Evolutionary conservation across 139 green algal species (phyloP), one percentile per base, ranked within the genome.

Genomic region (Zygnema circumcarinatum): DNA sequence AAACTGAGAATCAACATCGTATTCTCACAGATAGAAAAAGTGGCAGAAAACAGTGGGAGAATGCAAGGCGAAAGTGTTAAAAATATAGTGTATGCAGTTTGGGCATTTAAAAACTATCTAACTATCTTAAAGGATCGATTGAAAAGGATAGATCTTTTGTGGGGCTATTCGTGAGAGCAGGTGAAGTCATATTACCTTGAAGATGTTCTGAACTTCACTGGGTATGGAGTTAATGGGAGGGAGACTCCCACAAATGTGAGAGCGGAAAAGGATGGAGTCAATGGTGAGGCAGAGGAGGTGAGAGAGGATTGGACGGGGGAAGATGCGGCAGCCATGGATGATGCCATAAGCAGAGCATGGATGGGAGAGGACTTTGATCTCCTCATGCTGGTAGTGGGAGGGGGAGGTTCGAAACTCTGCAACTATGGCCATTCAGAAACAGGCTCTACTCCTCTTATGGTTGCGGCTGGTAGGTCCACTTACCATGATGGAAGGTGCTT

Each of bases 381-480:
- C 3, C 38, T 89, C 0, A 85, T 89, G 67, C 78, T 88, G 73
- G 21, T 92, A 21, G 52, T 83, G 29, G 79, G 33, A 22, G 72
- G 25, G 1, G 75, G 20, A 22, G 75, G 36, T 32, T 16, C 21
- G 2, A 32, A 31, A n/a, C 39, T 82, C 32, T 81, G 90, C 16
- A 62, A 90, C 67, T 89, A 92, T 39, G 42, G 54, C 11, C 92
- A 94, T 33, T 72, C 56, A 22, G 62, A 79, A 22, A 94, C 93
- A 76, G 94, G 95, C 16, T 93, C 94, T 2, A 97, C 95, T 1
- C 86, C 94, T 0, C 85, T 97, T 29, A 96, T 97, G 94, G 94
- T 92, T 35, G 93, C 94, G 0, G 94, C 94, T 2, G 79, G 79
- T 86, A 40, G 3, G 79, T 53, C 16, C n/a, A n/a, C n/a, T n/a